These are phyloP conservation scores for Oxyria digyna DNA, from an alignment of 148 eudicot genomes.

Conservation along the genomic window DNA sequence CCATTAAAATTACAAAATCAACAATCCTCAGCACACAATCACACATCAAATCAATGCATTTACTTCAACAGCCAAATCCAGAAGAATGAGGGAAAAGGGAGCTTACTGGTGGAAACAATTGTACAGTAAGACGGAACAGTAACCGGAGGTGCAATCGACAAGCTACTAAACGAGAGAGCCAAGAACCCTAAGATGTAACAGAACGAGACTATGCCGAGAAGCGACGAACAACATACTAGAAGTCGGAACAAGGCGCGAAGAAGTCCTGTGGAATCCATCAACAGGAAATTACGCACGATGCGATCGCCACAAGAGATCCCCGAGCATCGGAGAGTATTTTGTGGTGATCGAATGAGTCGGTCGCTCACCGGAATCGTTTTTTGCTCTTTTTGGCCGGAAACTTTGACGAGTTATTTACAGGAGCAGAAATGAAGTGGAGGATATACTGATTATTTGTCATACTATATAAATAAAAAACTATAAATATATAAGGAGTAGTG, in stretches of 20 bases:
- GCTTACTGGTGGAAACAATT: constrained; percentile 70
- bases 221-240: constrained; percentile 1
- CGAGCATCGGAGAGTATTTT: neutral
- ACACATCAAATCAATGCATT: neutral
- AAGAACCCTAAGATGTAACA: constrained; percentile 32
- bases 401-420: neutral
- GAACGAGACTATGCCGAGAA: constrained; percentile 23
- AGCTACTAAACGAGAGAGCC: constrained; percentile 28
- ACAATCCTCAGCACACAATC: neutral
- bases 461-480: too few relatives aligned
- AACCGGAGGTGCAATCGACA: constrained; percentile 43
- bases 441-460: neutral
- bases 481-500: too few relatives aligned
- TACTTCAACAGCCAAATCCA: neutral
- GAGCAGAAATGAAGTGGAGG: neutral
- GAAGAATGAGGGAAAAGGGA: neutral
- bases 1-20: neutral
- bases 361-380: constrained; percentile 2
- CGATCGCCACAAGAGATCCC: neutral
- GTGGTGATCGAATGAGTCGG: constrained; percentile 1
- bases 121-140: constrained; percentile 57
- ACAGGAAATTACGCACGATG: neutral
- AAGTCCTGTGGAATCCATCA: constrained; percentile 6
- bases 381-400: neutral
- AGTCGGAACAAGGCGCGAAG: neutral